Evolutionary conservation across 1,139 yeast species (phyloP), one percentile per base, ranked within the genome.

Genomic region (Yamadazyma membranifaciens): DNA sequence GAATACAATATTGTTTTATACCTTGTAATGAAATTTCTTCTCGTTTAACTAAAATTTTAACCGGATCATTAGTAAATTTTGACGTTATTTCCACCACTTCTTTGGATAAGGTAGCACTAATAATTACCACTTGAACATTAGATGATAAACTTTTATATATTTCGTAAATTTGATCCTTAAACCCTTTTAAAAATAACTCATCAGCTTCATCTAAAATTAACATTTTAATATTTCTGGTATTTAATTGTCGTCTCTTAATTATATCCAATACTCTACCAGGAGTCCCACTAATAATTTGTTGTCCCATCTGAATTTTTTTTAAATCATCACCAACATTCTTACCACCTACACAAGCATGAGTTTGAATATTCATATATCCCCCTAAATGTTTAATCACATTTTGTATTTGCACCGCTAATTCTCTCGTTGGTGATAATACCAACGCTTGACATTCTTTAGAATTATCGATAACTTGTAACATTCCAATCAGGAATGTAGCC

Each of bases 271-370:
- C 95, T 54, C 98, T 75, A 13, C 98, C 98, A 0, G 98, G 98
- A 1, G 98, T 92, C 7, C 98, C 98, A 65, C 95, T 88, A 6
- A 92, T 85, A n/a, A 91, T 81, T 56, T 91, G 96, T 54, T 85
- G 92, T 13, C 95, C 95, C 51, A 77, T 81, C 38, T 76, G 74
- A 38, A 91, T 67, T 48, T 78, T 79, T 57, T 83, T 83, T 37
- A 83, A 66, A 59, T 91, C 98, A 28, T 83, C 87, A 13, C 89
- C 88, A 32, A 87, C 84, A 50, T 81, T 80, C 34, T 87, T 87
- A 20, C 98, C 98, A 36, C 98, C 98, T 42, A 91, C 85, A 62
- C 96, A 87, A 0, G 97, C 96, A 58, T 87, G 92, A 35, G 94
- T 82, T 41, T 80, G 85, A 6, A 88, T 75, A 47, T 77, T 84